Base-by-base conservation (phyloP, 495 filamentous ascomycete species). In the Geoglossum glabrum region DNA sequence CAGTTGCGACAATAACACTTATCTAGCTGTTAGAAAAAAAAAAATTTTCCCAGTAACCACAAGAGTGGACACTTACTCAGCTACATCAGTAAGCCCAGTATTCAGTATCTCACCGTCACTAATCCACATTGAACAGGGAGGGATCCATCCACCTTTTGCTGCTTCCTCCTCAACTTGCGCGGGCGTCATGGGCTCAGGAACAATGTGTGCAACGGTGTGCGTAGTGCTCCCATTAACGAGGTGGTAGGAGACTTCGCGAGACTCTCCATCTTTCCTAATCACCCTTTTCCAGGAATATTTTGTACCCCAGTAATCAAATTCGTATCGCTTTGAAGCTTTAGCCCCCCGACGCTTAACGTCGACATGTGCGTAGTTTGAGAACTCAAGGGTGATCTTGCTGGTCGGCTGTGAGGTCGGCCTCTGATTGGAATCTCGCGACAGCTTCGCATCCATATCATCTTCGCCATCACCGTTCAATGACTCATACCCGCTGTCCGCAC, bases 361-460 rank as follows among this genome's bases (percentile, higher is more conserved):
- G 30, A 96, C 81, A 64, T 92, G 88, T 10, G 92, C 92, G 66
- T 98, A 98, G 71, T 98, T 98, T 57, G 87, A 92, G 68, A 95
- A 98, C 64, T 97, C 90, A 34, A 98, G 76, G 66, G 86, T 84
- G 62, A 85, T 84, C 43, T 76, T 84, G 64, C 95, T 90, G 52
- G 79, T 83, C 38, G 73, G 73, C 58, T 72, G 60, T 69, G 75
- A 69, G 3, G 56, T 26, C 5, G 64, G 70, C 71, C 50, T 68
- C 63, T 64, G 51, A 50, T 54, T 52, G 15, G 21, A 5, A 11
- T 30, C 7, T 17, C 30, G 56, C 58, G 57, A 71, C 61, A 27
- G 66, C 59, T 47, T 67, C 34, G 65, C 64, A 40, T 69, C 70
- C 34, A 69, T 68, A 51, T 77, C 69, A 58, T 66, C 62, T 10